Percentiles rank a stretch among this genome's conserved stretches.
These are phyloP conservation scores for Paecilomyces variotii DNA, from an alignment of 2,329 filamentous ascomycete genomes.

Conservation along the genomic window DNA sequence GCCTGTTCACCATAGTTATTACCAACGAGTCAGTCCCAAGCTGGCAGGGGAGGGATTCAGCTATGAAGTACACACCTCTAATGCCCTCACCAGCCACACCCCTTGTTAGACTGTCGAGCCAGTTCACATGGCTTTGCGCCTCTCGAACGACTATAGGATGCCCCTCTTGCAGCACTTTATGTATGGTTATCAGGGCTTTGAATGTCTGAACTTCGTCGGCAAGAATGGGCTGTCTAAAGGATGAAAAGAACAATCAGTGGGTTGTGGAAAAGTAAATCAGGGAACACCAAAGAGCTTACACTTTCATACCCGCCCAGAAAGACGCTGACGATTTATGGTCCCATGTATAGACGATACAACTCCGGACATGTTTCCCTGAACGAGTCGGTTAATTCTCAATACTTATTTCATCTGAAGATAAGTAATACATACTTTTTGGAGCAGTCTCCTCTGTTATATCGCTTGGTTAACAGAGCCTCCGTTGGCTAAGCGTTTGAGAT, in stretches of 20 bases:
- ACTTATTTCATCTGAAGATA: slow-evolving; percentile 1
- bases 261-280: slow-evolving; percentile 2
- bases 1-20: slow-evolving; percentile 31
- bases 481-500: slow-evolving; percentile 5
- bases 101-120: slow-evolving; percentile 87
- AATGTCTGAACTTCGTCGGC: slow-evolving; percentile 98
- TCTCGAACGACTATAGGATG: slow-evolving; percentile 82
- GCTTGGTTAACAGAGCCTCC: slow-evolving; percentile 5
- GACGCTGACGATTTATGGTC: slow-evolving; percentile 92
- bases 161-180: slow-evolving; percentile 95
- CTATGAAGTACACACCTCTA: slow-evolving; percentile 48
- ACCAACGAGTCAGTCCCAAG: background rate
- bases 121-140: slow-evolving; percentile 77
- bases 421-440: slow-evolving; percentile 49
- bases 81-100: slow-evolving; percentile 76
- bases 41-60: background rate
- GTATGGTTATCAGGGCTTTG: slow-evolving; percentile 93
- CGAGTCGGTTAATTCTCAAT: background rate
- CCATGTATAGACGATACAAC: slow-evolving; percentile 98
- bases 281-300: slow-evolving; percentile 50
- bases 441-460: slow-evolving; percentile 51
- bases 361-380: slow-evolving; percentile 84
- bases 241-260: background rate
- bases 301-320: slow-evolving; percentile 98
- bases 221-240: slow-evolving; percentile 77